A percentile compares a stretch with the other conserved stretches of the same genome.
Conservation (phyloP, 2,329 filamentous ascomycete species). For the Aspergillus flavus region DNA sequence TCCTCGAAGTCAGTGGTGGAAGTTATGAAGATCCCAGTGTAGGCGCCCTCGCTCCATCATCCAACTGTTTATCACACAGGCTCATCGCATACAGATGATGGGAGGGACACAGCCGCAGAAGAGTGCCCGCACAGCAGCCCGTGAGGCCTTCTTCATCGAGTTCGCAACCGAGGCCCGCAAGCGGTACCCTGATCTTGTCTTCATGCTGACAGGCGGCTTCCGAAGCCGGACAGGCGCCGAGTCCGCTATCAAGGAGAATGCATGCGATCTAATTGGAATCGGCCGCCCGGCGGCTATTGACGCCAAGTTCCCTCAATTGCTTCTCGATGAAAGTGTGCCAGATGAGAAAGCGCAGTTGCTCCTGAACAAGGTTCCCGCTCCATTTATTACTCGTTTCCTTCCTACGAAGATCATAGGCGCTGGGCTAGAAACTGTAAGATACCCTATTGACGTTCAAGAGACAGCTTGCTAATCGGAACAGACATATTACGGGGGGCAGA, state of each 20-base stretch:
- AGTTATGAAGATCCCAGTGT: constrained; percentile 58
- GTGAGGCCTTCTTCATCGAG: constrained; percentile 70
- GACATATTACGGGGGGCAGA: constrained; percentile 32
- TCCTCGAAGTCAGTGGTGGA: constrained; percentile 69
- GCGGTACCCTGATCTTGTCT: constrained; percentile 47
- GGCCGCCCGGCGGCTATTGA: constrained; percentile 51
- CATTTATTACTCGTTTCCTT: constrained; percentile 27
- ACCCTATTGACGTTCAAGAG: background rate
- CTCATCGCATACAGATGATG: constrained; percentile 35
- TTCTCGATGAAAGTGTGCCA: constrained; percentile 32
- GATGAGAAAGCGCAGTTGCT: constrained; percentile 28
- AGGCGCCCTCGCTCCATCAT: constrained; percentile 20
- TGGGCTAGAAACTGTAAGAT: constrained; percentile 35
- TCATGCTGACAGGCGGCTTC: constrained; percentile 68
- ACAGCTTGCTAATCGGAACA: constrained; percentile 5
- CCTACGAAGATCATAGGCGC: constrained; percentile 31
- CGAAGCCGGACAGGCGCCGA: constrained; percentile 56
- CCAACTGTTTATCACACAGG: background rate
- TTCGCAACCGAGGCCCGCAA: constrained; percentile 59
- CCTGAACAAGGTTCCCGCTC: constrained; percentile 28
- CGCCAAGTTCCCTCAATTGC: constrained; percentile 42
- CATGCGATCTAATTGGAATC: constrained; percentile 55
- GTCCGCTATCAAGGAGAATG: constrained; percentile 48
- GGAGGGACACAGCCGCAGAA: constrained; percentile 25
- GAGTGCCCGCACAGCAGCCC: constrained; percentile 51